These are phyloP conservation scores for Protomyces gravidus DNA, from an alignment of 1,139 yeast genomes.

Conservation along the genomic window DNA sequence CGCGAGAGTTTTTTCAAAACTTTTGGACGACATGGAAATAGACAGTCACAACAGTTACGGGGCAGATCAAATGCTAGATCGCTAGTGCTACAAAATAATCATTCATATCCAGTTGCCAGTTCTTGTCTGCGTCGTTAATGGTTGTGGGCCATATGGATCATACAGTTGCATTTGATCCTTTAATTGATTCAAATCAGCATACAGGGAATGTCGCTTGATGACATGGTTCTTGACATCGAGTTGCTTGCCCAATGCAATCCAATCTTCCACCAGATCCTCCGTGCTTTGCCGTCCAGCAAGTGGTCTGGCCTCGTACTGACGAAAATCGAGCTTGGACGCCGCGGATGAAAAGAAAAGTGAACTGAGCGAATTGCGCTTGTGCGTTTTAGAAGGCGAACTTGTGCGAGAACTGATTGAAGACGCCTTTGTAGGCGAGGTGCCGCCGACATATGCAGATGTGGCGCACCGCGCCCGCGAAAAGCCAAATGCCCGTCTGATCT, in stretches of 20 bases:
- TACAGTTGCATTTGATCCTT: not conserved
- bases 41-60: not conserved
- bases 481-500: conserved; percentile 10
- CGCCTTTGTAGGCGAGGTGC: not conserved
- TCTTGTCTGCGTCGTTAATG: not conserved
- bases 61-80: too few relatives aligned
- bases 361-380: not conserved
- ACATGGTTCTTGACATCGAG: not conserved
- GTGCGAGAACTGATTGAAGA: not conserved
- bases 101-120: not conserved
- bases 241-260: conserved; percentile 11
- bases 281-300: not conserved
- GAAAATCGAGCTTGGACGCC: not conserved
- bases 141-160: not conserved
- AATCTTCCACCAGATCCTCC: conserved; percentile 18
- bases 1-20: not conserved
- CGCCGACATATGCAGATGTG: not conserved
- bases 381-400: not conserved
- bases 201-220: not conserved
- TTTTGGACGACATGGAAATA: not conserved
- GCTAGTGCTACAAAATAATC: too few relatives aligned
- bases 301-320: not conserved
- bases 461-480: not conserved
- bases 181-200: not conserved
- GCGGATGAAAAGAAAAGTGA: not conserved